phyloP scores from a whole-genome alignment of 2,329 filamentous ascomycete genomes.

The Penicillium sclerotigenum region DNA sequence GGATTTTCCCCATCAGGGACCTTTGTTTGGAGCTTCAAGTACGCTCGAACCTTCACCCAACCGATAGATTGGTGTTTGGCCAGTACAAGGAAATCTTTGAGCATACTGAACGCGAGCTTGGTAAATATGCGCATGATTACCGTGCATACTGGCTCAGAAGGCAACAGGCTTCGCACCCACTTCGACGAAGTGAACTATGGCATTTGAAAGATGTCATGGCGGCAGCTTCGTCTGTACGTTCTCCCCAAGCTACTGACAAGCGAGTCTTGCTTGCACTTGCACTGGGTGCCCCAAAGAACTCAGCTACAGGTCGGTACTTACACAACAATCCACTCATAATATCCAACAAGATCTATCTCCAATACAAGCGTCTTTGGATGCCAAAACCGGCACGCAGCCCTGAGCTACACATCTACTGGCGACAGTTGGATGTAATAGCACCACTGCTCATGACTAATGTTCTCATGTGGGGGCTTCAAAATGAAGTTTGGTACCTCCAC shows the following conservation, averaged over 20 bases:
- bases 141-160: neutral
- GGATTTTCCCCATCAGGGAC: neutral
- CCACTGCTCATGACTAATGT: conserved; percentile 9
- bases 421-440: conserved; percentile 29
- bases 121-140: neutral
- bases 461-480: neutral
- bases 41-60: neutral
- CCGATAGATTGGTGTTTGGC: neutral
- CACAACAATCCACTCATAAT: neutral
- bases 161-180: neutral
- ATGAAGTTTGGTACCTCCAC: conserved; percentile 13
- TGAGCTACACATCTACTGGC: conserved; percentile 25
- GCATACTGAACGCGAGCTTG: neutral
- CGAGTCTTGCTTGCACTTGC: neutral
- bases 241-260: neutral
- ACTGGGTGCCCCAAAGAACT: neutral
- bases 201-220: neutral
- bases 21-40: neutral
- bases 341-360: neutral
- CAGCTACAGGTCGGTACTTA: neutral
- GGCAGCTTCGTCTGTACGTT: neutral
- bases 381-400: neutral
- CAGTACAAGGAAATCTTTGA: neutral
- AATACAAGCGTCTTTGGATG: conserved; percentile 12
- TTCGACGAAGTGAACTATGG: neutral